Evolutionary conservation across 495 filamentous ascomycete species (phyloP).

Genomic region (Talaromyces thailandensis): DNA sequence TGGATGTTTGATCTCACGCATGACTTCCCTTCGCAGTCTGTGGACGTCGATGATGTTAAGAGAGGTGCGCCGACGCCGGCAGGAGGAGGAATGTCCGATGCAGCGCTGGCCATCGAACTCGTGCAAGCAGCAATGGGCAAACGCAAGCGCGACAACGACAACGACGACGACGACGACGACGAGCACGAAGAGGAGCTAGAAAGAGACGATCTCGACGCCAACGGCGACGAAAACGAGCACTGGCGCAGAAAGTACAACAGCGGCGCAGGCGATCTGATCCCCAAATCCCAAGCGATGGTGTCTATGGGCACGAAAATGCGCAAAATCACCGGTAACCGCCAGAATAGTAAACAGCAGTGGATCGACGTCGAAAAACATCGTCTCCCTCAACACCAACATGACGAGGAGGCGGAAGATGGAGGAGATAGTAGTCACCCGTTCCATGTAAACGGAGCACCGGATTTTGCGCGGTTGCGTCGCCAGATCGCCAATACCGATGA

Average conservation of each 20-base stretch:
- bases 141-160: not conserved
- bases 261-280: conserved; percentile 55
- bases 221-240: conserved; percentile 28
- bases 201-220: conserved; percentile 25
- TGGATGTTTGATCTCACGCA: conserved; percentile 85
- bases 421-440: conserved; percentile 13
- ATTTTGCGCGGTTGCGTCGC: conserved; percentile 27
- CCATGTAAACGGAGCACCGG: conserved; percentile 20
- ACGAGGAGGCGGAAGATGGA: conserved; percentile 10
- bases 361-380: conserved; percentile 36
- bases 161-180: not conserved
- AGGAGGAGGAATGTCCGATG: not conserved
- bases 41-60: not conserved
- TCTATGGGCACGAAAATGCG: conserved; percentile 53
- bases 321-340: conserved; percentile 25
- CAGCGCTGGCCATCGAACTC: not conserved
- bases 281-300: conserved; percentile 42
- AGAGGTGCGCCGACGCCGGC: not conserved
- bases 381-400: conserved; percentile 33
- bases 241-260: conserved; percentile 32
- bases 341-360: conserved; percentile 28
- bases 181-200: not conserved
- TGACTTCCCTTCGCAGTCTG: conserved; percentile 45
- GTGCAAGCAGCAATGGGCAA: not conserved
- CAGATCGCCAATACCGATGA: not conserved